Evolutionary conservation across 139 green algal genomes (phyloP).

Genomic region (Nannochloris sp.): DNA sequence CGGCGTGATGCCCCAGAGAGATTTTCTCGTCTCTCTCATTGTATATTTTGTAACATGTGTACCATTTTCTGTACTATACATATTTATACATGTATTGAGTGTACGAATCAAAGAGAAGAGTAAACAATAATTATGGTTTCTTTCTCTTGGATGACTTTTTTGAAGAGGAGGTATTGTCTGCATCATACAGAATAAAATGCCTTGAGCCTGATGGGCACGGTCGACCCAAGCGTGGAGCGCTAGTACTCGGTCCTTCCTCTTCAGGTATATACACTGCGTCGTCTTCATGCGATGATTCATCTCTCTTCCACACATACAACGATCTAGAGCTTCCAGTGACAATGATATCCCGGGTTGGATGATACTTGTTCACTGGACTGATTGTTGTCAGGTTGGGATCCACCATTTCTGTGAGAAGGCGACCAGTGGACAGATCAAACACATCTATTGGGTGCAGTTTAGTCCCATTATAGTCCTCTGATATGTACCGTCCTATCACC

Average conservation of each 20-base stretch:
- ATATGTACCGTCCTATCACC: constrained; percentile 83
- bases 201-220: not conserved
- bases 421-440: constrained; percentile 54
- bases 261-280: not conserved
- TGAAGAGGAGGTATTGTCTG: not conserved
- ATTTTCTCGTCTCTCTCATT: no score
- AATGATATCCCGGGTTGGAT: constrained; percentile 65
- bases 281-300: constrained; percentile 2
- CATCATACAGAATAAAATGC: not conserved
- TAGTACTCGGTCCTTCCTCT: not conserved
- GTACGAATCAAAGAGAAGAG: no score
- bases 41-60: no score
- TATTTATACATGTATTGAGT: no score
- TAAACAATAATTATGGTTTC: no score
- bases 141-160: not conserved
- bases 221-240: no score
- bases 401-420: constrained; percentile 42
- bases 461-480: constrained; percentile 66
- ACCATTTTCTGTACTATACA: no score
- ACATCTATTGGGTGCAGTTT: constrained; percentile 84
- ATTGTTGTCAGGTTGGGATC: constrained; percentile 81
- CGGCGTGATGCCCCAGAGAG: no score
- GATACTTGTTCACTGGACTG: constrained; percentile 71
- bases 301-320: constrained; percentile 35
- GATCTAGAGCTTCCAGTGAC: constrained; percentile 31